Evolutionary conservation across 495 filamentous ascomycete genomes (phyloP).

Genomic region (Podospora pseudopauciseta): DNA sequence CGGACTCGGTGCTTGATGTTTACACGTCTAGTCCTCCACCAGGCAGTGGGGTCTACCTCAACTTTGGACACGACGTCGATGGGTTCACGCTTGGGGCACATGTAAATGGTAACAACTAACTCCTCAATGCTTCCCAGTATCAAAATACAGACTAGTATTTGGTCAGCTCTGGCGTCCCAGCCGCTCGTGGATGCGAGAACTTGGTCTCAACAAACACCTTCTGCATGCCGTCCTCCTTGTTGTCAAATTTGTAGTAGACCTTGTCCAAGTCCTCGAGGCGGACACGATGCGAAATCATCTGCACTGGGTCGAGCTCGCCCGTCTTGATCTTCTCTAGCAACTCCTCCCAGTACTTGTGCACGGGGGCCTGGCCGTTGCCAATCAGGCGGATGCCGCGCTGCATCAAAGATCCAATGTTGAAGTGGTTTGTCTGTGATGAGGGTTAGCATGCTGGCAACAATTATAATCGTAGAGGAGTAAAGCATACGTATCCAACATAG

Average conservation of each 20-base stretch:
- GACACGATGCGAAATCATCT: constrained; percentile 79
- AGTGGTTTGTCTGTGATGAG: constrained; percentile 61
- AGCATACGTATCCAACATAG: constrained; percentile 73
- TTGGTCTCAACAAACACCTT: constrained; percentile 70
- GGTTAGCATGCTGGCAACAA: not conserved
- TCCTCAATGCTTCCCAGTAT: not conserved
- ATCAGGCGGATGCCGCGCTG: constrained; percentile 77
- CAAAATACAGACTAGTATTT: constrained; percentile 9
- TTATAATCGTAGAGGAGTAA: not conserved
- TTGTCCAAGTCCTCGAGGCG: constrained; percentile 68
- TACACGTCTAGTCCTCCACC: no score
- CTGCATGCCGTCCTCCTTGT: constrained; percentile 64
- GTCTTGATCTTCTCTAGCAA: constrained; percentile 64
- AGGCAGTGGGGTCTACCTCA: no score
- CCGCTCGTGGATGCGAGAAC: constrained; percentile 54
- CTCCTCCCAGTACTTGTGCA: constrained; percentile 79
- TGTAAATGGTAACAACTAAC: not conserved
- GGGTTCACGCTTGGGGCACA: no score
- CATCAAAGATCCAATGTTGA: constrained; percentile 85
- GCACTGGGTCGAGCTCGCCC: constrained; percentile 69
- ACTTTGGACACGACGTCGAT: no score
- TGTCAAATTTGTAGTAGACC: constrained; percentile 68
- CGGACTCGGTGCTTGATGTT: constrained; percentile 45
- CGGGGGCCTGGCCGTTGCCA: constrained; percentile 81
- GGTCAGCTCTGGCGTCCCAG: constrained; percentile 54